Evolutionary conservation across 2,329 filamentous ascomycete genomes (phyloP), one percentile per base, ranked within the genome.

Genomic region (Alternaria burnsii): DNA sequence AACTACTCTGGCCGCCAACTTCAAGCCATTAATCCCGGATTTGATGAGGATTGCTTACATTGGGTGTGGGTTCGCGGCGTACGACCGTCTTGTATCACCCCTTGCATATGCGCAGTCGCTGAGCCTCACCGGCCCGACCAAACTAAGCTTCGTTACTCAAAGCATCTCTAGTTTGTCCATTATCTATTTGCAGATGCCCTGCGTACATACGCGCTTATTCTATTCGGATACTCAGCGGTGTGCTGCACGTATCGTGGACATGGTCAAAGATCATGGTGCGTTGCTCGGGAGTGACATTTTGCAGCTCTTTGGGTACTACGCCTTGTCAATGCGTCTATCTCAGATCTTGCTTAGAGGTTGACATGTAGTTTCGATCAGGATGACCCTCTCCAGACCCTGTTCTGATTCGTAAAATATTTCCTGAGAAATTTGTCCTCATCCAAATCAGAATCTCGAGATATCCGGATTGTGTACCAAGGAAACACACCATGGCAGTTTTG

Each of bases 61-160:
- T 44, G 28, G 22, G 34, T 28, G 28, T 12, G 9, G 36, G 43
- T 14, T 34, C 9, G 16, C 42, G 9, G 16, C 30, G 18, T 12
- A 26, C 14, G n/a, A 16, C 9, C 28, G 36, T 41, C 28, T 47
- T 43, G 18, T n/a, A 12, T 43, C 48, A 24, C 50, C 46, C 58
- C 58, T 61, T 61, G 58, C 54, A 58, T 55, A 47, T 36, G 34
- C 28, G 43, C 56, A 55, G 57, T 55, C 38, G 44, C 52, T 42
- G 57, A 55, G 44, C 52, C 57, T 51, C 52, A 59, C 43, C 26
- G 24, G 22, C 38, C 32, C 14, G 38, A 47, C 51, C 56, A 47
- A 41, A 40, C 28, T n/a, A 38, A 18, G 36, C 12, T 16, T 54
- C 55, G 24, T 40, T 36, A 41, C 18, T 38, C 46, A 20, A 32